Percentiles rank a stretch among this genome's conserved stretches.
Conservation (phyloP, 257 asterid genomes). For the Nicotiana tabacum region DNA sequence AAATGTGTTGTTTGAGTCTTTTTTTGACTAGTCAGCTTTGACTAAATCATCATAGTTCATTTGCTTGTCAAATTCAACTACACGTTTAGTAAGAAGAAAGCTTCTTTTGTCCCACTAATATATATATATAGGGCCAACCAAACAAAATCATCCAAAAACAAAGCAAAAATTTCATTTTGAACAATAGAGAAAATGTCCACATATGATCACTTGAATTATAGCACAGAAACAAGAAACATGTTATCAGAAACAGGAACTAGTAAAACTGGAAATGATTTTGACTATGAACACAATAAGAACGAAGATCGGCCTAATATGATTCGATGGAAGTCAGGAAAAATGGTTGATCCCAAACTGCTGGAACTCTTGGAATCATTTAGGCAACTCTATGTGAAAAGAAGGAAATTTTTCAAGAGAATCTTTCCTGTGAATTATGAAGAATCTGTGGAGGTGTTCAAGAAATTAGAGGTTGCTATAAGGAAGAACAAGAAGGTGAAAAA, state of each 20-base stretch:
- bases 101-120: neutral
- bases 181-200: neutral
- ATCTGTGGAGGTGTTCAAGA: constrained; percentile 27
- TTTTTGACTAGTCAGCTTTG: neutral
- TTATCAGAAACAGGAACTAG: neutral
- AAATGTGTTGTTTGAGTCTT: neutral
- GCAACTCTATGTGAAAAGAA: constrained; percentile 32
- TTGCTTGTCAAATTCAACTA: neutral
- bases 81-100: neutral
- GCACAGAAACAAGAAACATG: neutral
- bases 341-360: constrained; percentile 36
- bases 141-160: neutral
- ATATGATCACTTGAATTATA: neutral
- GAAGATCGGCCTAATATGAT: constrained; percentile 36
- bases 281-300: constrained; percentile 22
- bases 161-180: neutral
- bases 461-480: constrained; percentile 18
- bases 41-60: neutral
- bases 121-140: neutral
- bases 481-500: constrained; percentile 24
- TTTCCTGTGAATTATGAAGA: constrained; percentile 26
- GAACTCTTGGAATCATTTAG: constrained; percentile 33
- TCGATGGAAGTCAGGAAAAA: too few relatives aligned
- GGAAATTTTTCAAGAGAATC: constrained; percentile 33
- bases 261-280: neutral